These are phyloP conservation scores for Neurospora tetraspora DNA, from an alignment of 495 filamentous ascomycete genomes.

Conservation along the genomic window DNA sequence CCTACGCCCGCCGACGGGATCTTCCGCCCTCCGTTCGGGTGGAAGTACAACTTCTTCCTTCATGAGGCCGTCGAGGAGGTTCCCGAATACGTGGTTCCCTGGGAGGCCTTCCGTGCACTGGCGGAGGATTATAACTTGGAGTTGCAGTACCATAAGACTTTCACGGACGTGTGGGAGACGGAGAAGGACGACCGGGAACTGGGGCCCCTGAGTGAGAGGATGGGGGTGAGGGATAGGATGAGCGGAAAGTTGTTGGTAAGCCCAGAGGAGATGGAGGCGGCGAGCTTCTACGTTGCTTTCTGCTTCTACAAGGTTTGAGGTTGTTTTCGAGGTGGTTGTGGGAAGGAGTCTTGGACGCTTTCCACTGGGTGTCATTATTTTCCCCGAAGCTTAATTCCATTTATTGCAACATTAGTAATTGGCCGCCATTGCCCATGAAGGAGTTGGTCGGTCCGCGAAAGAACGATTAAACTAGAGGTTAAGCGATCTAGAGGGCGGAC, in stretches of 20 bases:
- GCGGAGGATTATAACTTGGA: slow-evolving; percentile 96
- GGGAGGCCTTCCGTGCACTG: slow-evolving; percentile 90
- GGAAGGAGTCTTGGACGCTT: background rate
- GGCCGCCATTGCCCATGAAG: background rate
- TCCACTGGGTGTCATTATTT: background rate
- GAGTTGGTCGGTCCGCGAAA: background rate
- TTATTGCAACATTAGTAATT: background rate
- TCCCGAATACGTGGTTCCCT: slow-evolving; percentile 95
- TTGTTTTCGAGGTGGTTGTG: background rate
- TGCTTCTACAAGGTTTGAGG: slow-evolving; percentile 83
- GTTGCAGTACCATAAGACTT: slow-evolving; percentile 80
- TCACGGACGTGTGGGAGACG: slow-evolving; percentile 80
- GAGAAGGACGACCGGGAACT: slow-evolving; percentile 74
- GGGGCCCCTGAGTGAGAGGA: slow-evolving; percentile 77
- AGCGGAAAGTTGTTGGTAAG: slow-evolving; percentile 59
- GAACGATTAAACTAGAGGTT: background rate
- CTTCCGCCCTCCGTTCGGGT: slow-evolving; percentile 91
- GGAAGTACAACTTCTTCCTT: slow-evolving; percentile 95
- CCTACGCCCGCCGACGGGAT: slow-evolving; percentile 66
- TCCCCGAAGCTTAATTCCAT: background rate
- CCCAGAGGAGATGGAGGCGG: slow-evolving; percentile 80
- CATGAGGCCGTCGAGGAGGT: slow-evolving; percentile 93
- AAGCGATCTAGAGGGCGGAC: background rate
- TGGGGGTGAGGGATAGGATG: slow-evolving; percentile 73
- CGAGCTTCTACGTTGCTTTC: slow-evolving; percentile 82